Evolutionary conservation across 1,284 basidiomycete genomes (phyloP), one percentile per base, ranked within the genome.

Genomic region (Hypsizygus ulmarius): DNA sequence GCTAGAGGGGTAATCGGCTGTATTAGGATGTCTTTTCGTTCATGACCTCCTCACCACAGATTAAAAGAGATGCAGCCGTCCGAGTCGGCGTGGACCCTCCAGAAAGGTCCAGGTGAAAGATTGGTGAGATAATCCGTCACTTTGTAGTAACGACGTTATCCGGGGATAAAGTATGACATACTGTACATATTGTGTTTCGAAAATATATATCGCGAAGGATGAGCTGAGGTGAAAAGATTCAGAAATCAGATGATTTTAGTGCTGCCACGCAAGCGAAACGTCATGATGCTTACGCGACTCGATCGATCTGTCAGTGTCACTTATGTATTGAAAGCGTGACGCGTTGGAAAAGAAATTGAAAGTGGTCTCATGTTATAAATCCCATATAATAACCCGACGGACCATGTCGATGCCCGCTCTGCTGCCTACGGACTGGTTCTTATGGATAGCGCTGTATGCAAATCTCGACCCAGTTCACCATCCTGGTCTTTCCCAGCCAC

Each of bases 301-400:
- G 25, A 19, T 38, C 21, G 34, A 27, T 30, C 30, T 18, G 27
- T 36, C 44, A 39, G 39, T 27, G 25, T 3, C 11, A 38, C 43
- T 49, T 40, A 55, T 45, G 33, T 39, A 36, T 33, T 29, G 29
- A 51, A 45, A 51, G 39, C 30, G 44, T 33, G 43, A 21, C 41
- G 34, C 27, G 25, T 33, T 36, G 35, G 43, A 51, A 51, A 42
- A 39, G 14, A 56, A 58, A 57, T 51, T 47, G 45, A 61, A 67
- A 66, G 66, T 68, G 66, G 65, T 59, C 63, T 61, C 64, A 66
- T 63, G 59, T 61, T 45, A 33, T 43, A 39, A 50, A 51, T 43
- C 18, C 28, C 21, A 44, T 47, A 18, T 45, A 43, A 48, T 5
- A 48, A 40, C 37, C 30, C 43, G 34, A 39, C 25, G 9, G 27